phyloP scores from a whole-genome alignment of 441 rosid genomes.

The Mallotus japonicus region DNA sequence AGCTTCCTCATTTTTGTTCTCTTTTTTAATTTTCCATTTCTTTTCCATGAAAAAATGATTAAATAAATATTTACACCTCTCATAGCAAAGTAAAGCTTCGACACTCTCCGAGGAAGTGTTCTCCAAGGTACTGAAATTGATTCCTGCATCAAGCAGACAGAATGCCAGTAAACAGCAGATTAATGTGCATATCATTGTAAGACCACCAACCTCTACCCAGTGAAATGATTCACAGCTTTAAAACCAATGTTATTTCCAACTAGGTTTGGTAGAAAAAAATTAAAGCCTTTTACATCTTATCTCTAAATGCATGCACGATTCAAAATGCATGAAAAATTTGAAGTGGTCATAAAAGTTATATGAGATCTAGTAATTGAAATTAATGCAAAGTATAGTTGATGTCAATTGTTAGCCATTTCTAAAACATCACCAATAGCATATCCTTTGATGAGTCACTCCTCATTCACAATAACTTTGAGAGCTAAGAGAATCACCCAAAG shows the following conservation, averaged over 20 bases:
- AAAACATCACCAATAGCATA: neutral
- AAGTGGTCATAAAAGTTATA: neutral
- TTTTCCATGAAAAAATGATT: neutral
- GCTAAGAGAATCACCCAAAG: neutral
- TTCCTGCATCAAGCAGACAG: conserved; percentile 41
- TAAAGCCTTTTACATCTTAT: neutral
- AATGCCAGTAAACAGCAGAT: conserved; percentile 1
- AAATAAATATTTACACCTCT: conserved; percentile 50
- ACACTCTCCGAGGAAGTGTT: conserved; percentile 53
- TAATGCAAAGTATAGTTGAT: neutral
- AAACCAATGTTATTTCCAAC: neutral
- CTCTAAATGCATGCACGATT: neutral
- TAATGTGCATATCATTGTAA: neutral
- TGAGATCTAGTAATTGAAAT: neutral
- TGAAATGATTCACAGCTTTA: neutral
- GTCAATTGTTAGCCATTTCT: neutral
- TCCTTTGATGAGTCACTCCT: neutral
- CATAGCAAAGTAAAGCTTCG: conserved; percentile 76
- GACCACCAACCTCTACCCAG: neutral
- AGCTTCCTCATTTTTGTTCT: neutral
- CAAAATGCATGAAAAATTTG: neutral
- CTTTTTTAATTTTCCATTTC: neutral
- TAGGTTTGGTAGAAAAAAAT: neutral
- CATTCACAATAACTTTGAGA: neutral
- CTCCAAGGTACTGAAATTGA: conserved; percentile 69